Conservation (phyloP, 2,329 filamentous ascomycete species). For the Diaporthe citri region DNA sequence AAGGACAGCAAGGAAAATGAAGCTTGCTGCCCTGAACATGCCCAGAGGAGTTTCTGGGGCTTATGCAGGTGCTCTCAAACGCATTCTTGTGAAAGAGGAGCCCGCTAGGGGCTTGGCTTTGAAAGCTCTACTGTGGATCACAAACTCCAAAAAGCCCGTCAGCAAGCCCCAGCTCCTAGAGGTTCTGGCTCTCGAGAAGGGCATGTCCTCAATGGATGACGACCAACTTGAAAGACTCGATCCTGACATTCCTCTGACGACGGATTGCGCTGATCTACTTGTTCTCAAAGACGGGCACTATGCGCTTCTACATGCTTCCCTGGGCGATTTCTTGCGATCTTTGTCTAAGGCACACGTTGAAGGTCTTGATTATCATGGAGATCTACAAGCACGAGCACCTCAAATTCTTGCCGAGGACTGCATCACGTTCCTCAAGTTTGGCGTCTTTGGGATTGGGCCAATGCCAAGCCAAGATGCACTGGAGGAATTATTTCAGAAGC, state of each 20-base stretch:
- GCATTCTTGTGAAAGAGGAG: not conserved
- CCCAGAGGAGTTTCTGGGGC: not conserved
- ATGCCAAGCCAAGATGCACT: not conserved
- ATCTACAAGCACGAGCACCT: not conserved
- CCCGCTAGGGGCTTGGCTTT: not conserved
- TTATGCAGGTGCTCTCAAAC: not conserved
- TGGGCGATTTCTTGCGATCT: conserved; percentile 6
- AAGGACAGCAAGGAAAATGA: conserved; percentile 28
- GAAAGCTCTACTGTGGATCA: not conserved
- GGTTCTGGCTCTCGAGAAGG: conserved; percentile 5
- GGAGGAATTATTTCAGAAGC: not conserved
- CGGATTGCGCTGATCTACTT: conserved; percentile 20
- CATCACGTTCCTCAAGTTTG: not conserved
- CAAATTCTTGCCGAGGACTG: not conserved
- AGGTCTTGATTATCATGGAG: not conserved
- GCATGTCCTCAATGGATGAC: conserved; percentile 1
- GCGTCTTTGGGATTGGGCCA: not conserved
- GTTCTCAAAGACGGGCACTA: conserved; percentile 20
- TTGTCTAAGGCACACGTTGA: not conserved
- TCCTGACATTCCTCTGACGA: not conserved
- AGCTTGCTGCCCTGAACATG: not conserved
- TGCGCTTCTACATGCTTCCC: conserved; percentile 13
- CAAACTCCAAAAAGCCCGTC: conserved; percentile 10
- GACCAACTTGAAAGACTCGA: conserved; percentile 13
- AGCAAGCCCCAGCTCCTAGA: conserved; percentile 13